A percentile compares a stretch with the other conserved stretches of the same genome.
Evolutionary conservation across 2,329 filamentous ascomycete genomes (phyloP).

Genomic region (Stemphylium lycopersici): DNA sequence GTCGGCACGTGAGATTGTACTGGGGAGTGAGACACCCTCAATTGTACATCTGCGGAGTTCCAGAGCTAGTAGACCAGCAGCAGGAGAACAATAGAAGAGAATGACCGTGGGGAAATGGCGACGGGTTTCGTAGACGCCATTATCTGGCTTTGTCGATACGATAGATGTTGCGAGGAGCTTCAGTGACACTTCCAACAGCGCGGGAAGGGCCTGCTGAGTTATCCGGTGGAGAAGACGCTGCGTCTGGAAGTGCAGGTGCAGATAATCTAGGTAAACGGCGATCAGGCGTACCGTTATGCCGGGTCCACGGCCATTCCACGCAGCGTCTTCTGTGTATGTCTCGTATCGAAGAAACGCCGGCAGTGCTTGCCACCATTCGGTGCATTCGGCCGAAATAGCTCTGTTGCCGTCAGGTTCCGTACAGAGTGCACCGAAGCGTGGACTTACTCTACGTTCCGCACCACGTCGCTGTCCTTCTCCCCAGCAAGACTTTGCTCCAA

Average conservation of each 20-base stretch:
- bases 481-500: slow-evolving; percentile 43
- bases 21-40: slow-evolving; percentile 38
- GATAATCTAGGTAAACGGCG: slow-evolving; percentile 42
- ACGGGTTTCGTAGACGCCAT: slow-evolving; percentile 36
- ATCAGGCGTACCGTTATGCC: slow-evolving; percentile 36
- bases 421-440: not conserved
- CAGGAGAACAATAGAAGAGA: slow-evolving; percentile 46
- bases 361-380: slow-evolving; percentile 35
- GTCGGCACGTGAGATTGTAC: slow-evolving; percentile 41
- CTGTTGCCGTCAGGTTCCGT: slow-evolving; percentile 21
- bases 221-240: slow-evolving; percentile 43
- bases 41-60: slow-evolving; percentile 44
- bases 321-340: slow-evolving; percentile 40
- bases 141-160: slow-evolving; percentile 41
- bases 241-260: slow-evolving; percentile 43
- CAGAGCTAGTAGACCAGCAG: slow-evolving; percentile 42
- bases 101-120: slow-evolving; percentile 43
- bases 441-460: slow-evolving; percentile 39
- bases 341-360: slow-evolving; percentile 44
- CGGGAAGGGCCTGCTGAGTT: slow-evolving; percentile 39
- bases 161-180: slow-evolving; percentile 42
- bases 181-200: slow-evolving; percentile 41
- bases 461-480: slow-evolving; percentile 36
- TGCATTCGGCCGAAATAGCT: slow-evolving; percentile 35
- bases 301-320: slow-evolving; percentile 36